Conservation (phyloP, 192 early-diverging fungal species). For the Coemansia sp. region DNA sequence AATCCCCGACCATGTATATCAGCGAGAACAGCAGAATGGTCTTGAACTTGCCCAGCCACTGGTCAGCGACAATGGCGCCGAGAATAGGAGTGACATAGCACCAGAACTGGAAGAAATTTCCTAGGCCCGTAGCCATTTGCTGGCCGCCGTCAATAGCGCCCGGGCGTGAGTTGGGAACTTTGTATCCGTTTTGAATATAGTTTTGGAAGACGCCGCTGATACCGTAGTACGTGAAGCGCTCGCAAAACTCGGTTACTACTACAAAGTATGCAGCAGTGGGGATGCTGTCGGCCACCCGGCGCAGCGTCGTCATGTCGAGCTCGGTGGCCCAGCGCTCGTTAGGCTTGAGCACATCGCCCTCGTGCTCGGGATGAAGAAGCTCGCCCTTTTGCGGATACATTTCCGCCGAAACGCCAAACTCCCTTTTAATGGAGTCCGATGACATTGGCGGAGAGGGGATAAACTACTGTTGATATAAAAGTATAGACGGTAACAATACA, state of each 20-base stretch:
- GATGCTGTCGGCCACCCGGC: constrained; percentile 56
- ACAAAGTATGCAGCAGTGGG: constrained; percentile 57
- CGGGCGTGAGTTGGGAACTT: constrained; percentile 32
- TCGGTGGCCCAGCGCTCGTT: constrained; percentile 54
- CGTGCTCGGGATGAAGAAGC: constrained; percentile 33
- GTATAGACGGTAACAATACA: not conserved
- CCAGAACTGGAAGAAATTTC: constrained; percentile 63
- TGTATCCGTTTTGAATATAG: constrained; percentile 56
- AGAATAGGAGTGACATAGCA: constrained; percentile 60
- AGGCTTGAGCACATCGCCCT: constrained; percentile 35
- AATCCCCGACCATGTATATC: constrained; percentile 62
- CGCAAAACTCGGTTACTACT: constrained; percentile 58
- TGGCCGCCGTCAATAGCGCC: constrained; percentile 56
- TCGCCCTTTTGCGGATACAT: constrained; percentile 3
- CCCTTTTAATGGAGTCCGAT: constrained; percentile 10
- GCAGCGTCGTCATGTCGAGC: constrained; percentile 55
- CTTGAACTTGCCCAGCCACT: constrained; percentile 70
- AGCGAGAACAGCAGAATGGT: constrained; percentile 64
- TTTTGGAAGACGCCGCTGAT: constrained; percentile 59
- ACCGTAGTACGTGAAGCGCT: constrained; percentile 64
- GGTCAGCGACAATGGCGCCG: constrained; percentile 65
- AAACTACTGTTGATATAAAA: too few species aligned
- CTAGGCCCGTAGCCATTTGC: constrained; percentile 54
- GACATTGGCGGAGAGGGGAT: too few species aligned
- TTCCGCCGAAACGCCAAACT: not conserved